A percentile compares a stretch with the other conserved stretches of the same genome.
Conservation (phyloP, 495 filamentous ascomycete species). For the Aspergillus affinis region DNA sequence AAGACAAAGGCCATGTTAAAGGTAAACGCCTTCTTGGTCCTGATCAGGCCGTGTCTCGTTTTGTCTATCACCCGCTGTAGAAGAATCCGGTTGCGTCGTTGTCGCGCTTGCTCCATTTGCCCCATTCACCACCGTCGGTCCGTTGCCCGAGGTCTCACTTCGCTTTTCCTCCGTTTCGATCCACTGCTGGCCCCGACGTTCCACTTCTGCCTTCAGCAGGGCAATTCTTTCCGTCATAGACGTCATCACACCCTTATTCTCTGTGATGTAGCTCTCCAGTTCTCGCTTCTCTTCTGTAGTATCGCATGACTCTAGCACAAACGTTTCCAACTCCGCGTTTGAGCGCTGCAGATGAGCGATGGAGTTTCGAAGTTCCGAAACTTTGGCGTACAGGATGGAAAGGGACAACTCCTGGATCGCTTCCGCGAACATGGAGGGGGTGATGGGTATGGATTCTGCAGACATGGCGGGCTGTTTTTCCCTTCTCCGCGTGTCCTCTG, state of each 20-base stretch:
- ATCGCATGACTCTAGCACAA: constrained; percentile 48
- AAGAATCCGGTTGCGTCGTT: background rate
- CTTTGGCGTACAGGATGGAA: constrained; percentile 72
- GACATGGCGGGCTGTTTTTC: constrained; percentile 32
- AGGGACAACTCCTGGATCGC: constrained; percentile 74
- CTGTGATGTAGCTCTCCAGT: constrained; percentile 44
- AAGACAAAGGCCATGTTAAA: constrained; percentile 35
- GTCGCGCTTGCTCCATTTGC: background rate
- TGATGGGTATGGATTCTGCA: constrained; percentile 35
- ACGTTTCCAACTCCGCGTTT: constrained; percentile 69
- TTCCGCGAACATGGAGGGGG: constrained; percentile 51
- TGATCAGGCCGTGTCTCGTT: constrained; percentile 32
- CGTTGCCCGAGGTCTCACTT: constrained; percentile 17
- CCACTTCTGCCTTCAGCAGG: constrained; percentile 71
- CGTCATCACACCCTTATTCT: constrained; percentile 73
- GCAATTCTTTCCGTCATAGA: constrained; percentile 72
- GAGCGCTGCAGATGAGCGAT: constrained; percentile 79
- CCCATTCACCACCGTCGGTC: background rate
- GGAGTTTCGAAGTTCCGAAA: constrained; percentile 76
- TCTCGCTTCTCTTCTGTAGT: constrained; percentile 65
- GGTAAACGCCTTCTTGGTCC: constrained; percentile 62
- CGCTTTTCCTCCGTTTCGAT: constrained; percentile 47
- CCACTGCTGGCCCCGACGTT: constrained; percentile 72
- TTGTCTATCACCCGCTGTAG: background rate
- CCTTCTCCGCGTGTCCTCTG: constrained; percentile 1